These are phyloP conservation scores for Alternaria angustiovoidea DNA, from an alignment of 2,329 filamentous ascomycete genomes.

Conservation along the genomic window DNA sequence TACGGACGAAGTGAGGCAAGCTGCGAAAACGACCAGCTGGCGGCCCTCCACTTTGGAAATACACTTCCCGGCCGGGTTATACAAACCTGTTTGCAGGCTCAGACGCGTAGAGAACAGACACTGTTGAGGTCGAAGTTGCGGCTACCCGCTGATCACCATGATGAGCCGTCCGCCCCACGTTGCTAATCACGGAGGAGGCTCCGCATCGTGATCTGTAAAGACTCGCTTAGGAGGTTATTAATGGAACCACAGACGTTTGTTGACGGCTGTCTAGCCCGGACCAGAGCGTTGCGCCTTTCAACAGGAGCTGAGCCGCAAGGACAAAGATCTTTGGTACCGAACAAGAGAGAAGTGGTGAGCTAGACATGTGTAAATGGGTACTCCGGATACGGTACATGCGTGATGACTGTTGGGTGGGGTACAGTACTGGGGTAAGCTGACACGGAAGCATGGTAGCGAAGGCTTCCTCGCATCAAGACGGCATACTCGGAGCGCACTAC, in stretches of 20 bases:
- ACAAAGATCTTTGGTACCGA: neutral
- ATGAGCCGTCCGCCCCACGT: slow-evolving; percentile 20
- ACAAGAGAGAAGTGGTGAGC: neutral
- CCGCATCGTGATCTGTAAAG: slow-evolving; percentile 16
- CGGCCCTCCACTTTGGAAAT: neutral
- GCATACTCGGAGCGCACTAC: slow-evolving; percentile 11
- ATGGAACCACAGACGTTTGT: slow-evolving; percentile 15
- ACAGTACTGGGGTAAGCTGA: slow-evolving; percentile 8
- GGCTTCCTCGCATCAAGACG: slow-evolving; percentile 17
- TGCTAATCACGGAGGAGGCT: slow-evolving; percentile 17
- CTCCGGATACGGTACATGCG: slow-evolving; percentile 9
- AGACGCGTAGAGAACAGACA: slow-evolving; percentile 3
- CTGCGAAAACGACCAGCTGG: neutral
- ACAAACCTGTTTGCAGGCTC: neutral
- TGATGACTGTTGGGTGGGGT: slow-evolving; percentile 8
- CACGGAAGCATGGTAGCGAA: slow-evolving; percentile 11
- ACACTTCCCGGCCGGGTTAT: neutral
- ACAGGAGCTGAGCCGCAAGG: slow-evolving; percentile 3
- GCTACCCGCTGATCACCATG: slow-evolving; percentile 16
- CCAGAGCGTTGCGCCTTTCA: slow-evolving; percentile 4
- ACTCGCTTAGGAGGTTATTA: slow-evolving; percentile 17
- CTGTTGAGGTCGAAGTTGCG: slow-evolving; percentile 14
- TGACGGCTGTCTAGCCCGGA: slow-evolving; percentile 7
- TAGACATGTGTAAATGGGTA: neutral
- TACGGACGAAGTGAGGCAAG: neutral